Evolutionary conservation across 257 asterid species (phyloP), one percentile per base, ranked within the genome.

Genomic region (Penstemon eatonii): DNA sequence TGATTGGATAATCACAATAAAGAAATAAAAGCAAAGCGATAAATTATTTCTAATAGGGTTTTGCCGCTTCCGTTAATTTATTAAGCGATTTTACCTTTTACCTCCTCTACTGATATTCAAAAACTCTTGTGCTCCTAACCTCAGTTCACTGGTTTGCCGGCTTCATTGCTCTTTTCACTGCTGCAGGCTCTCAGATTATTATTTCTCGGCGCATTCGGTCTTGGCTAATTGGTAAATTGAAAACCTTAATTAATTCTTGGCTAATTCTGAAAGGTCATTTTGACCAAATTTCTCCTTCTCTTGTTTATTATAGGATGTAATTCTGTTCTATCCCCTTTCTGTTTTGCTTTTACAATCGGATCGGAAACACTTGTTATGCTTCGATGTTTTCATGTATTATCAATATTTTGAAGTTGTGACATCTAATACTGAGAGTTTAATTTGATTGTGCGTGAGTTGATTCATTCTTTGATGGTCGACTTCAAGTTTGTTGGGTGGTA

Each of bases 181-280:
- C 59, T 33, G 55, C 52, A 61, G 44, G 42, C 68, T 37, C 68
- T 55, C 70, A 15, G 67, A 44, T 75, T 79, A 68, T 42, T 73
- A 57, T 51, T 71, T 25, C 54, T 43, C 55, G 60, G 68, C 18
- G 63, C 69, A 37, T 57, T 25, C 39, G n/a, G 60, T 13, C 56
- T 37, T 74, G 63, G 59, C 76, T 13, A 19, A 51, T 36, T 69
- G 79, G 85, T 81, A 12, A 66, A 47, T 54, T 53, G 55, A 36
- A 63, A 25, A 81, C 56, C 85, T 15, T 15, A 15, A 79, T 80
- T 77, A 71, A 65, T 61, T 44, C 68, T 6, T 15, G 44, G 44
- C 15, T 59, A 9, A 59, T 65, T 41, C 33, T n/a, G 33, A 25
- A 25, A 25, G 0, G 33, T 25, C 33, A 25, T 25, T 25, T 25